phyloP scores from a whole-genome alignment of 805 yeast genomes.

The Hanseniaspora jakobsenii region DNA sequence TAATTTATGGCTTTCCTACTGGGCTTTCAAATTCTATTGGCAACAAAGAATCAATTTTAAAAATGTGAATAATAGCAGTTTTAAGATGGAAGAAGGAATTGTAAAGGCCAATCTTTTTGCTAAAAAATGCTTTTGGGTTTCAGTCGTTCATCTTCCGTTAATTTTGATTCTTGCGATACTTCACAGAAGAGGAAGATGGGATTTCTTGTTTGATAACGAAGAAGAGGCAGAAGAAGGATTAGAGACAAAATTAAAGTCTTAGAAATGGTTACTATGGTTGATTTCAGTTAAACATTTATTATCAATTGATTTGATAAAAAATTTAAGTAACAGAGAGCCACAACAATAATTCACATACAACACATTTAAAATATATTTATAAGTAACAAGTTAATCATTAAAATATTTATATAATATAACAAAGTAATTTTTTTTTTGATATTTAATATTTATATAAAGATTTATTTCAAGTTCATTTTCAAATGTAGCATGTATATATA shows the following conservation, averaged over 20 bases:
- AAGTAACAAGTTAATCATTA: too few relatives aligned
- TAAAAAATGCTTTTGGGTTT: conserved; percentile 79
- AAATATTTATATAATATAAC: too few relatives aligned
- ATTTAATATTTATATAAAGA: too few relatives aligned
- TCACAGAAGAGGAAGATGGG: conserved; percentile 94
- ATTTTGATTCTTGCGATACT: conserved; percentile 82
- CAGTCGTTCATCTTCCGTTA: conserved; percentile 88
- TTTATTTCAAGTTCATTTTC: too few relatives aligned
- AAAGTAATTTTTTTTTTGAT: too few relatives aligned
- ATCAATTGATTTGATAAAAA: too few relatives aligned
- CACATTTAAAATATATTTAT: too few relatives aligned
- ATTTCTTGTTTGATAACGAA: conserved; percentile 39
- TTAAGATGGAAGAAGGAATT: conserved; percentile 40
- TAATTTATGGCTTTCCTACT: conserved; percentile 74
- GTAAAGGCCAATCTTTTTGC: conserved; percentile 58
- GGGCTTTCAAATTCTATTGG: conserved; percentile 73
- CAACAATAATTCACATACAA: too few relatives aligned
- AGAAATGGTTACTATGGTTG: too few relatives aligned
- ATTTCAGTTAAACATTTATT: too few relatives aligned
- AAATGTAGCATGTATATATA: too few relatives aligned
- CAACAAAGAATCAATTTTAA: conserved; percentile 57
- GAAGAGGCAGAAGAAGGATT: conserved; percentile 17
- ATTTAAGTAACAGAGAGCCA: neutral
- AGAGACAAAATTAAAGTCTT: neutral
- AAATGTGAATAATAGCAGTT: conserved; percentile 28